A percentile compares a stretch with the other conserved stretches of the same genome.
Evolutionary conservation across 331 rosid species (phyloP).

Genomic region (Quercus lobata): DNA sequence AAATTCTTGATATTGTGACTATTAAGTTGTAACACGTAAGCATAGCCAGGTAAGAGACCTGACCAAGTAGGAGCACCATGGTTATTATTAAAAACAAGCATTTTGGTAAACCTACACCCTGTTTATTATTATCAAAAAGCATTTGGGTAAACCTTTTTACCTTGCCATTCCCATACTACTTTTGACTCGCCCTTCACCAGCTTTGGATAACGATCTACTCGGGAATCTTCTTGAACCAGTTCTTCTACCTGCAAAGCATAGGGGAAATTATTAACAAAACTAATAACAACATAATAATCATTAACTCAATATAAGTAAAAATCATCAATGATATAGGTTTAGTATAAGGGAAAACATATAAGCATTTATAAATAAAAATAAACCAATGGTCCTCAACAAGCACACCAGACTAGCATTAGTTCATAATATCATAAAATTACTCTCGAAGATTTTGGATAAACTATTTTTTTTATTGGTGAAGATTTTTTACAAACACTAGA

Average conservation of each 20-base stretch:
- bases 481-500: background rate
- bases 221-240: slow-evolving; percentile 88
- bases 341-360: slow-evolving; percentile 6
- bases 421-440: background rate
- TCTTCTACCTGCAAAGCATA: slow-evolving; percentile 66
- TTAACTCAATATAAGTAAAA: background rate
- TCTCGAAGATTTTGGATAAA: background rate
- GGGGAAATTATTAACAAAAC: slow-evolving; percentile 5
- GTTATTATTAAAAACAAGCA: background rate
- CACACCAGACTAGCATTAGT: background rate
- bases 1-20: background rate
- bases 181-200: slow-evolving; percentile 89
- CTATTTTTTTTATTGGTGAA: background rate
- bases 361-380: background rate
- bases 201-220: slow-evolving; percentile 83
- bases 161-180: slow-evolving; percentile 97
- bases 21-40: background rate
- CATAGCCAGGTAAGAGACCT: background rate
- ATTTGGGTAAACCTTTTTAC: slow-evolving; percentile 13
- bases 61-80: background rate
- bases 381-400: slow-evolving; percentile 4
- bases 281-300: background rate
- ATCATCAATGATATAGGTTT: background rate
- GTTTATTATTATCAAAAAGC: background rate
- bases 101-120: no score